Evolutionary conservation across 2,329 filamentous ascomycete species (phyloP).

Genomic region (Fusarium sp.): DNA sequence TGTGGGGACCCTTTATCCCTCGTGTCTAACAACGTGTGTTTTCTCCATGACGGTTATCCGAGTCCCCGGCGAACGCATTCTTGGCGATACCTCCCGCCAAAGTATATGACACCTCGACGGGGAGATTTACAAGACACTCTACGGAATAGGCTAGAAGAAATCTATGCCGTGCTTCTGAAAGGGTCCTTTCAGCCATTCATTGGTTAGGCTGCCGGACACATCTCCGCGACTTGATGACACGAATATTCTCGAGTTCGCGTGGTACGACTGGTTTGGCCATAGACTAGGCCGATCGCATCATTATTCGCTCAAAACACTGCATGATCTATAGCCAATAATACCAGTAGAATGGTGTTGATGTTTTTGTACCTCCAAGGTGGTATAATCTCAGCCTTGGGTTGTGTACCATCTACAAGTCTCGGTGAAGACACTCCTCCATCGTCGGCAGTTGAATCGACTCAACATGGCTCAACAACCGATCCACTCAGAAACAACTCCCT

Average conservation of each 20-base stretch:
- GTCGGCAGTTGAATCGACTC: constrained; percentile 13
- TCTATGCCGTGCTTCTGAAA: constrained; percentile 10
- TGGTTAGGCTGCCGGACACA: not conserved
- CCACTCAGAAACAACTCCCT: not conserved
- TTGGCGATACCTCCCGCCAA: not conserved
- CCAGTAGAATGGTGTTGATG: not conserved
- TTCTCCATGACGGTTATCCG: constrained; percentile 7
- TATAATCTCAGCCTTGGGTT: accelerated
- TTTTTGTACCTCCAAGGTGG: not conserved
- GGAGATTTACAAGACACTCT: constrained; percentile 5
- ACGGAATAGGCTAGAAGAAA: constrained; percentile 18
- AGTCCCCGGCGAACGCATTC: not conserved
- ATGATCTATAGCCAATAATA: constrained; percentile 6
- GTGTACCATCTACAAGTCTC: constrained; percentile 10
- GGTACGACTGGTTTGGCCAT: not conserved
- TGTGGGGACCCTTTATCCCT: not conserved
- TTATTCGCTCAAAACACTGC: constrained; percentile 10
- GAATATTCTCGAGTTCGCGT: constrained; percentile 1
- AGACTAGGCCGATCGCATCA: constrained; percentile 13
- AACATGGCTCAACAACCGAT: not conserved
- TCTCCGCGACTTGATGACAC: constrained; percentile 24
- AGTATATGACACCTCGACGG: constrained; percentile 35
- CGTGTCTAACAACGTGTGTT: not conserved
- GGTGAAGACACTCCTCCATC: constrained; percentile 18
- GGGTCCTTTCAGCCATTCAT: not conserved